Percentiles rank a stretch among this genome's conserved stretches.
These are phyloP conservation scores for Trypanosoma scelopori DNA, from an alignment of 208 protist species.

Conservation along the genomic window DNA sequence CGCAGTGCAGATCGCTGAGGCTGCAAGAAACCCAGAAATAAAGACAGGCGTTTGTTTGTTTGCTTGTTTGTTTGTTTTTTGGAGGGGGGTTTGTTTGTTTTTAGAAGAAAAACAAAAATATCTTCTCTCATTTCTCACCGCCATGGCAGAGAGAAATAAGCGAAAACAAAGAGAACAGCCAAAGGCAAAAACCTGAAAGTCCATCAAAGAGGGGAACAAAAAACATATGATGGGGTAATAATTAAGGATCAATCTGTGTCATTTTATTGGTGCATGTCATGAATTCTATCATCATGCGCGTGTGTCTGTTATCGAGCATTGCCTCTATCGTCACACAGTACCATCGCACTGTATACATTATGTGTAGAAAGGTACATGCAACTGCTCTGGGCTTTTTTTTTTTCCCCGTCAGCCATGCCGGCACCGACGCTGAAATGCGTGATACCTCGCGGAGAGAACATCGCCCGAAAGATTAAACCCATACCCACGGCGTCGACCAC, in stretches of 20 bases:
- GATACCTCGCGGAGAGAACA: conserved; percentile 9
- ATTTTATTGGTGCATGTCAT: conserved; percentile 1
- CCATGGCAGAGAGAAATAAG: neutral
- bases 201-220: neutral
- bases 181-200: conserved; percentile 15
- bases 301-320: neutral
- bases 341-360: too few species aligned
- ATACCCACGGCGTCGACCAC: neutral
- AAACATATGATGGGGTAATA: conserved; percentile 15
- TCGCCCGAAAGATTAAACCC: conserved; percentile 5
- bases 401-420: neutral
- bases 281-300: neutral
- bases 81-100: too few species aligned
- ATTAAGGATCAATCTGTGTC: conserved; percentile 19
- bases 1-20: too few species aligned
- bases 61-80: too few species aligned
- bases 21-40: neutral
- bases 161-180: conserved; percentile 7
- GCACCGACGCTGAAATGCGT: conserved; percentile 24
- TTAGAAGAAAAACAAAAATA: too few species aligned
- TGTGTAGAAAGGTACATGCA: too few species aligned
- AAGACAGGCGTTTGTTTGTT: too few species aligned
- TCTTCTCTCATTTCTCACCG: neutral
- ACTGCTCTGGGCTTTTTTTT: neutral
- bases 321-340: neutral